These are phyloP conservation scores for Senecio squalidus DNA, from an alignment of 140 eudicot genomes.

Conservation along the genomic window DNA sequence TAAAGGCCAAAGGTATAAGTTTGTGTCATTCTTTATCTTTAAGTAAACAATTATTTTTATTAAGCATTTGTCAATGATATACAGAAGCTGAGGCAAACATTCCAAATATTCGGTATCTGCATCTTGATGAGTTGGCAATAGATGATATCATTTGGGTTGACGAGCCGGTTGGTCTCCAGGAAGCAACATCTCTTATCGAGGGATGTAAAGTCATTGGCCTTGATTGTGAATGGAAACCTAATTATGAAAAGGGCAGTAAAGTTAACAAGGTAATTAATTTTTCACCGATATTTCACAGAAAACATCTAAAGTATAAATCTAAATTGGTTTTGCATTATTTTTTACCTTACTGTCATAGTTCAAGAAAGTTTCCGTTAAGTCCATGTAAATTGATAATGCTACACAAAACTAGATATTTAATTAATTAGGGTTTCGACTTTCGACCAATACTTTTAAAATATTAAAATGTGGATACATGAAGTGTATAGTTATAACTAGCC, in stretches of 20 bases:
- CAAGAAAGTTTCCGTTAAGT: neutral
- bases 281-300: neutral
- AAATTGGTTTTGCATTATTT: neutral
- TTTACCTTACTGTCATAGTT: neutral
- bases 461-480: neutral
- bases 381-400: neutral
- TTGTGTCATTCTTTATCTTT: neutral
- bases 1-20: conserved; percentile 49
- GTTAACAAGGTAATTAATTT: conserved; percentile 52
- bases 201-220: conserved; percentile 84
- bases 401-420: neutral
- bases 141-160: conserved; percentile 92
- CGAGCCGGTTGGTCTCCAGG: conserved; percentile 50
- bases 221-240: conserved; percentile 99
- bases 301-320: too few species aligned
- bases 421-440: too few species aligned
- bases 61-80: conserved; percentile 13
- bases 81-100: conserved; percentile 57
- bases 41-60: neutral
- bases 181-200: conserved; percentile 65
- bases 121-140: conserved; percentile 57
- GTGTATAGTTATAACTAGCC: neutral
- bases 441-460: too few species aligned
- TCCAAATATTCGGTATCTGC: conserved; percentile 46
- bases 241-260: conserved; percentile 64